phyloP scores from a whole-genome alignment of 2,329 filamentous ascomycete species.

The Teratosphaeria pseudoeucalypti region DNA sequence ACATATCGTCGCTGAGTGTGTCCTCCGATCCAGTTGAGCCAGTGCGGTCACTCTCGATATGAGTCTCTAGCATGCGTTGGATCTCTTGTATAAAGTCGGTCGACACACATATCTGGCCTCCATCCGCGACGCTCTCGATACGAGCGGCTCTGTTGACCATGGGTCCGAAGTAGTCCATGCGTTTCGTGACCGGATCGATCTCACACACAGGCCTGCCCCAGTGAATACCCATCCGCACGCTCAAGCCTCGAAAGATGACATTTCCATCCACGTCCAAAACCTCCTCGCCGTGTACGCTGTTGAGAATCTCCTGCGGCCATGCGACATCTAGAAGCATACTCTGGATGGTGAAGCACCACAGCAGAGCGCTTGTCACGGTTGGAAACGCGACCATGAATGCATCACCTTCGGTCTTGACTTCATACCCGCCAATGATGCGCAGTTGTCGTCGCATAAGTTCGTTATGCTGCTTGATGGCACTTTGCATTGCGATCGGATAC shows the following conservation, averaged over 20 bases:
- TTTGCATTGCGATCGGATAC: slow-evolving; percentile 88
- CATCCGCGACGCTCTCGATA: slow-evolving; percentile 88
- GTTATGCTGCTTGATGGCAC: slow-evolving; percentile 94
- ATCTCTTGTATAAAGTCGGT: slow-evolving; percentile 96
- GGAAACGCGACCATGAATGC: slow-evolving; percentile 99
- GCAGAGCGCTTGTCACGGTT: slow-evolving; percentile 82
- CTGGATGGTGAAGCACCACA: slow-evolving; percentile 96
- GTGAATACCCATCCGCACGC: slow-evolving; percentile 95
- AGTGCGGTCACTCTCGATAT: slow-evolving; percentile 70
- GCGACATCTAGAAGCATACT: slow-evolving; percentile 74
- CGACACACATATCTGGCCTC: slow-evolving; percentile 92
- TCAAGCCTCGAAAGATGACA: slow-evolving; percentile 85
- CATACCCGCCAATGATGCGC: slow-evolving; percentile 87
- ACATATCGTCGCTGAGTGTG: slow-evolving; percentile 62
- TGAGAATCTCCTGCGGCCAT: slow-evolving; percentile 89
- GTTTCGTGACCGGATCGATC: slow-evolving; percentile 86
- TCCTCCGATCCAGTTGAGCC: slow-evolving; percentile 63
- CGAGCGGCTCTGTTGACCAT: slow-evolving; percentile 98
- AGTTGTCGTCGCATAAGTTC: slow-evolving; percentile 91
- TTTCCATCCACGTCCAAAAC: slow-evolving; percentile 74
- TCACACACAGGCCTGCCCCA: slow-evolving; percentile 93
- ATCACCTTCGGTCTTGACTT: slow-evolving; percentile 99
- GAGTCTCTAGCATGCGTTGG: slow-evolving; percentile 77
- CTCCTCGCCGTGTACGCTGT: slow-evolving; percentile 73
- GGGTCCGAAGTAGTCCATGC: slow-evolving; percentile 98